Conservation (phyloP, 2,329 filamentous ascomycete species). For the Xylariomycetidae sp. region DNA sequence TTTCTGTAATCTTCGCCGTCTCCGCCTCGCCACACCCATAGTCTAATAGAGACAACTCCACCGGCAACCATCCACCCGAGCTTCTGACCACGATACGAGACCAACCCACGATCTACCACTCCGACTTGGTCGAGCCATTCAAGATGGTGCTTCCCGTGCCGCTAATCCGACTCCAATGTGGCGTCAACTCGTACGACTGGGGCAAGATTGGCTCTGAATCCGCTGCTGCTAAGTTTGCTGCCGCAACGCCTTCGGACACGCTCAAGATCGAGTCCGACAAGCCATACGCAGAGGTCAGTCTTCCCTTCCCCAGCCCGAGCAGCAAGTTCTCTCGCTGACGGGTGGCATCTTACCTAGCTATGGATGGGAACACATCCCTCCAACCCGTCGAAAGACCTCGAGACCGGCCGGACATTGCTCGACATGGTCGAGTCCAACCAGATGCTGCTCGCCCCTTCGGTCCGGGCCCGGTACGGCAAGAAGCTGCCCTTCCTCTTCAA, state of each 20-base stretch:
- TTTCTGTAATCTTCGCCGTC: not conserved
- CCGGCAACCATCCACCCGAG: not conserved
- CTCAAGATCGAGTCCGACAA: slow-evolving; percentile 78
- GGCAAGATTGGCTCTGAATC: slow-evolving; percentile 87
- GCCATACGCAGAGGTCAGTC: slow-evolving; percentile 82
- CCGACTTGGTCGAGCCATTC: slow-evolving; percentile 3
- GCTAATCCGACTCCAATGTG: slow-evolving; percentile 78
- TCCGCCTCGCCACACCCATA: not conserved
- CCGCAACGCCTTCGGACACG: slow-evolving; percentile 69
- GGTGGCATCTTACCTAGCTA: slow-evolving; percentile 48
- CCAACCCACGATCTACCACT: not conserved
- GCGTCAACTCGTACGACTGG: slow-evolving; percentile 99
- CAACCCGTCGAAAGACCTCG: slow-evolving; percentile 84
- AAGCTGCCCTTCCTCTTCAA: slow-evolving; percentile 97
- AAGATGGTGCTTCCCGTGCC: slow-evolving; percentile 60
- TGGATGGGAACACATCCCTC: slow-evolving; percentile 99
- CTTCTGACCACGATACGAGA: not conserved
- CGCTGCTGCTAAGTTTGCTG: slow-evolving; percentile 82
- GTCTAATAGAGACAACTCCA: not conserved
- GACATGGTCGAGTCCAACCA: slow-evolving; percentile 86
- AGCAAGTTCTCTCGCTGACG: slow-evolving; percentile 12
- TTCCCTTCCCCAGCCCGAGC: too few relatives aligned
- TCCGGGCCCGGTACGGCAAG: slow-evolving; percentile 67
- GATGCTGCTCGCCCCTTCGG: slow-evolving; percentile 66
- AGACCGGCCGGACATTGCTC: slow-evolving; percentile 77